Base-by-base conservation (phyloP, 495 filamentous ascomycete genomes). In the Penicillium canescens region DNA sequence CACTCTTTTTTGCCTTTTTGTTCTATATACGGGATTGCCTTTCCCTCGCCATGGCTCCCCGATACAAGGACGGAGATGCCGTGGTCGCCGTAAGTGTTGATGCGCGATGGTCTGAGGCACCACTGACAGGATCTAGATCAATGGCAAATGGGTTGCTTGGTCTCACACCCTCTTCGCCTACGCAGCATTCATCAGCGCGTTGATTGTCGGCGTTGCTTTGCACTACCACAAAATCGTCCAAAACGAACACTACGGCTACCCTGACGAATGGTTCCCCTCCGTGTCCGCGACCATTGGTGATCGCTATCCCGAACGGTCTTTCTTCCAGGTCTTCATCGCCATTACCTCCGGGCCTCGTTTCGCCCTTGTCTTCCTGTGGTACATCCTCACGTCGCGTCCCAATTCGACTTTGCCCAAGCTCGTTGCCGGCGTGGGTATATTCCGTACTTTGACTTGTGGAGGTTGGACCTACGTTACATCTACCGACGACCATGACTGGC, bases 401-500 rank as follows among this genome's bases (percentile, higher is more conserved):
- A 87, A 88, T 64, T 83, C 80, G 31, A 77, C 76, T 18, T 80
- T 96, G 26, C 90, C 95, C 1, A 94, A 94, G 68, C 82, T 92
- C 53, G 79, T 98, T 43, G 88, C 88, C 13, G 81, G 84, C 16
- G 82, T 87, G 21, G 95, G 95, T 44, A 35, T 97, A 41, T 89
- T 96, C 63, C 83, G 95, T 56, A 96, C 93, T 4, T 70, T 99
- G 52, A 95, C 92, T 2, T 99, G 95, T 63, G 95, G 93, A 46
- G 95, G 95, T 35, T 99, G 95, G 95, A 97, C 96, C 34, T 99
- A 98, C 68, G 87, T 99, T 45, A 99, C 95, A 18, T 97, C 92
- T 36, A 98, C 95, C 9, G 95, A 99, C 70, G 91, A 98, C 67
- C 95, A 99, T 70, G 84, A 93, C 68, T 97, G 91, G 92, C 95